Percentiles rank a stretch among this genome's conserved stretches.
Conservation (phyloP, 441 rosid genomes). For the Melastoma candidum region DNA sequence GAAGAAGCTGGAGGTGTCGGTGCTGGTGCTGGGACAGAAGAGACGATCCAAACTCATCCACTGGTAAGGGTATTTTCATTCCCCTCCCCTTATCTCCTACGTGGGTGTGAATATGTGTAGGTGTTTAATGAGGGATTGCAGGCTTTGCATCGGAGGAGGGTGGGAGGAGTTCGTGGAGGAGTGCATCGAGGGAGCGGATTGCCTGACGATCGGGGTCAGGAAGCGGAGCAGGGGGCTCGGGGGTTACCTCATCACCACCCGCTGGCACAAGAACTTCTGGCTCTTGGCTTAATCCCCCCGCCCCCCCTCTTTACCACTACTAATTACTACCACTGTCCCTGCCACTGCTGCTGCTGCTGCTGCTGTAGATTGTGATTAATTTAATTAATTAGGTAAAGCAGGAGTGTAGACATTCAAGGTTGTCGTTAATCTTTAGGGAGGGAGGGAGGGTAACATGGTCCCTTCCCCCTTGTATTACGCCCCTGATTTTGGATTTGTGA, state of each 20-base stretch:
- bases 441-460: too few species aligned
- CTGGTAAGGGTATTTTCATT: constrained; percentile 32
- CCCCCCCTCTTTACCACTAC: too few species aligned
- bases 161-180: constrained; percentile 64
- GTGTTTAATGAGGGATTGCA: too few species aligned
- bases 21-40: constrained; percentile 79
- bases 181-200: constrained; percentile 64
- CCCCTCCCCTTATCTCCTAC: constrained; percentile 16
- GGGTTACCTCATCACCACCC: constrained; percentile 79
- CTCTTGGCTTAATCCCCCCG: constrained; percentile 39
- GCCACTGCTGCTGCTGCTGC: too few species aligned
- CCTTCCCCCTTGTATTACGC: too few species aligned
- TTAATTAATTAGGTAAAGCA: too few species aligned
- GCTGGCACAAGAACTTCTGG: constrained; percentile 95
- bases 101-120: not conserved
- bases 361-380: too few species aligned
- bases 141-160: constrained; percentile 1
- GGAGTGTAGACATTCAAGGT: too few species aligned
- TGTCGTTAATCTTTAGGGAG: too few species aligned
- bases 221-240: constrained; percentile 77
- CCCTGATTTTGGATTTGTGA: too few species aligned
- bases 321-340: too few species aligned
- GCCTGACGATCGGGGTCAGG: constrained; percentile 80
- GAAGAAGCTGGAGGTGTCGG: constrained; percentile 80
- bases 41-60: constrained; percentile 43